Percentiles rank a stretch among this genome's conserved stretches.
Conservation (phyloP, 805 yeast genomes). For the Trichomonascus vanleenenianus region DNA sequence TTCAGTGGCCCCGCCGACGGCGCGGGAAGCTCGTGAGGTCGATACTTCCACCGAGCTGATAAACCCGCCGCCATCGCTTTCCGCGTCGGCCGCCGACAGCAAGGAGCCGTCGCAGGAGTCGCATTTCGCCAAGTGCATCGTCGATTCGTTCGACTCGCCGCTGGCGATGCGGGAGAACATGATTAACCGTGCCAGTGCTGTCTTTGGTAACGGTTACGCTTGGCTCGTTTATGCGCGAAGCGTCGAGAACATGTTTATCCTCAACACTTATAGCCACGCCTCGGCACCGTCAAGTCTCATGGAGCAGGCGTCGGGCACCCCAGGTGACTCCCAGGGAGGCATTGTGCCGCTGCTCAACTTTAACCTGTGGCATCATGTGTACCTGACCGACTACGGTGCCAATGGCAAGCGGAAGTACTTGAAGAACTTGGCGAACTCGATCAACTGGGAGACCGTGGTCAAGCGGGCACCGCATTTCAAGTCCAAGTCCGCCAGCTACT, state of each 20-base stretch:
- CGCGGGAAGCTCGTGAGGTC: slow-evolving; percentile 19
- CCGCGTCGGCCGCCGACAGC: slow-evolving; percentile 1
- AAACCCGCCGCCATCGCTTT: slow-evolving; percentile 17
- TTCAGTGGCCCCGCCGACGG: slow-evolving; percentile 13
- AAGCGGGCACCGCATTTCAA: slow-evolving; percentile 4
- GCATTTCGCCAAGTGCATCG: slow-evolving; percentile 12
- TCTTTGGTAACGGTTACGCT: slow-evolving; percentile 88
- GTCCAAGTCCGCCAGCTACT: too few relatives aligned
- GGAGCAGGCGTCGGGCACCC: not conserved
- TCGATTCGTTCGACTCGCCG: slow-evolving; percentile 62
- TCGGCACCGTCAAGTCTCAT: not conserved
- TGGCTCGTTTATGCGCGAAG: slow-evolving; percentile 66
- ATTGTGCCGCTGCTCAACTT: slow-evolving; percentile 58
- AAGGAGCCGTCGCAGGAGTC: slow-evolving; percentile 7
- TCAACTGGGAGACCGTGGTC: slow-evolving; percentile 60
- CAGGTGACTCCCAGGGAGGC: not conserved
- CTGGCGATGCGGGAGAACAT: slow-evolving; percentile 71
- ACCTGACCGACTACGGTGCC: slow-evolving; percentile 77
- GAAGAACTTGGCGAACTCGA: slow-evolving; percentile 63
- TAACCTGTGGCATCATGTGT: slow-evolving; percentile 83
- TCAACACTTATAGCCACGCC: slow-evolving; percentile 77
- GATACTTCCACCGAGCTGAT: slow-evolving; percentile 17
- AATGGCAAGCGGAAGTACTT: slow-evolving; percentile 65
- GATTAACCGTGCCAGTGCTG: slow-evolving; percentile 60
- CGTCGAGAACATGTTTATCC: slow-evolving; percentile 39